These are phyloP conservation scores for Penicillium palitans DNA, from an alignment of 2,329 filamentous ascomycete species.

Conservation along the genomic window DNA sequence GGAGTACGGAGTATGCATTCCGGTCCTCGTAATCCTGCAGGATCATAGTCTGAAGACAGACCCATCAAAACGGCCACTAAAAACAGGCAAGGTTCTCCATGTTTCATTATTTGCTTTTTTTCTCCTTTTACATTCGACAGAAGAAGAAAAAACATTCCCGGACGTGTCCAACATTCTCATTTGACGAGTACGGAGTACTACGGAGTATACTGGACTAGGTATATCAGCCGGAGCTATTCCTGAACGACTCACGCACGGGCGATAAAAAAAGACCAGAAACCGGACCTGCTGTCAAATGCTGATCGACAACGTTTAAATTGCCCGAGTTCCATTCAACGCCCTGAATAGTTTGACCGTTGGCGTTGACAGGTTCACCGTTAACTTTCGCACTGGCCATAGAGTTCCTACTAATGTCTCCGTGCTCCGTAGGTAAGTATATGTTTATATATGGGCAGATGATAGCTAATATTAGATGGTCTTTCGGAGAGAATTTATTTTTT, in stretches of 20 bases:
- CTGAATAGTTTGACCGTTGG: neutral
- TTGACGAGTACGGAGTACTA: neutral
- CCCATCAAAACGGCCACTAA: slow-evolving; percentile 5
- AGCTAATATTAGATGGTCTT: neutral
- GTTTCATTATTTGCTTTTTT: neutral
- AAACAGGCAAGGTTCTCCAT: neutral
- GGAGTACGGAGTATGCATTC: neutral
- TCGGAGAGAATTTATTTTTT: neutral
- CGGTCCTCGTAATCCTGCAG: slow-evolving; percentile 1
- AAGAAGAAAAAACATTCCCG: too few relatives aligned
- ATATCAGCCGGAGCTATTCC: slow-evolving; percentile 4
- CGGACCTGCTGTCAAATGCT: slow-evolving; percentile 6
- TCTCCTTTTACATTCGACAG: neutral
- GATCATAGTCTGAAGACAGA: neutral
- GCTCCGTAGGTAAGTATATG: neutral
- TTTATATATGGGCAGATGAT: neutral
- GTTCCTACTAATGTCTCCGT: neutral
- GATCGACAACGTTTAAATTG: slow-evolving; percentile 11
- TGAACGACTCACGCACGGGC: neutral
- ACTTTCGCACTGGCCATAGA: neutral
- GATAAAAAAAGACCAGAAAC: neutral
- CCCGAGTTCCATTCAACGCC: neutral
- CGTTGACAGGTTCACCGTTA: neutral
- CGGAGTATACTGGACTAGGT: neutral
- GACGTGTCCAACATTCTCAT: too few relatives aligned